phyloP scores from a whole-genome alignment of 768 basidiomycete genomes.

The Jaapia argillacea region DNA sequence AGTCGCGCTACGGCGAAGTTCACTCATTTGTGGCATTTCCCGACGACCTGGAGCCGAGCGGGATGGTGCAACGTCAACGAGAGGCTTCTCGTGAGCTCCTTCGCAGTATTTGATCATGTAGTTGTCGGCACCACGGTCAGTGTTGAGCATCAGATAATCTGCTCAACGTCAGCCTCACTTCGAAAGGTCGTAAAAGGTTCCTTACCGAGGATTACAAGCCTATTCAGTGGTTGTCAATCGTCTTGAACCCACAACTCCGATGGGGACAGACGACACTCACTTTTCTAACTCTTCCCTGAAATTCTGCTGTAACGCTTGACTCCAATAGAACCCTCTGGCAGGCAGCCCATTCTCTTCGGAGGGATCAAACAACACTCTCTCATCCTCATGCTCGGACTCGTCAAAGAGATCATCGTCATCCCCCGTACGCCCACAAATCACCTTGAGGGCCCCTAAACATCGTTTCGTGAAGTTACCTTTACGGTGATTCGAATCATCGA shows the following conservation, averaged over 20 bases:
- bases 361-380: slow-evolving; percentile 56
- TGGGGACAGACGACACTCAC: slow-evolving; percentile 28
- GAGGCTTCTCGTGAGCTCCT: slow-evolving; percentile 64
- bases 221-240: slow-evolving; percentile 17
- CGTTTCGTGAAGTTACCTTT: slow-evolving; percentile 61
- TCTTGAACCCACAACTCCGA: slow-evolving; percentile 1
- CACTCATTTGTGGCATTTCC: slow-evolving; percentile 68
- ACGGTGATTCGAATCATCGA: slow-evolving; percentile 75
- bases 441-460: slow-evolving; percentile 55
- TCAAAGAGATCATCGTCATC: slow-evolving; percentile 61
- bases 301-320: slow-evolving; percentile 60
- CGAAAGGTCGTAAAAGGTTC: neutral
- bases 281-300: slow-evolving; percentile 88
- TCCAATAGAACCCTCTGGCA: slow-evolving; percentile 75
- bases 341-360: slow-evolving; percentile 42
- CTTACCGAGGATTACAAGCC: slow-evolving; percentile 76
- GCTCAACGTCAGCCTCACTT: neutral
- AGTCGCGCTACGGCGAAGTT: slow-evolving; percentile 42
- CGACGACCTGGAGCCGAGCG: slow-evolving; percentile 39
- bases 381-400: slow-evolving; percentile 66
- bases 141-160: slow-evolving; percentile 92
- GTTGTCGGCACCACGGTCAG: slow-evolving; percentile 82
- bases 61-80: slow-evolving; percentile 73
- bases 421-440: slow-evolving; percentile 82
- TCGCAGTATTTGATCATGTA: slow-evolving; percentile 92